Conservation (phyloP, 2,329 filamentous ascomycete genomes). For the Sclerotiophoma versabilis region DNA sequence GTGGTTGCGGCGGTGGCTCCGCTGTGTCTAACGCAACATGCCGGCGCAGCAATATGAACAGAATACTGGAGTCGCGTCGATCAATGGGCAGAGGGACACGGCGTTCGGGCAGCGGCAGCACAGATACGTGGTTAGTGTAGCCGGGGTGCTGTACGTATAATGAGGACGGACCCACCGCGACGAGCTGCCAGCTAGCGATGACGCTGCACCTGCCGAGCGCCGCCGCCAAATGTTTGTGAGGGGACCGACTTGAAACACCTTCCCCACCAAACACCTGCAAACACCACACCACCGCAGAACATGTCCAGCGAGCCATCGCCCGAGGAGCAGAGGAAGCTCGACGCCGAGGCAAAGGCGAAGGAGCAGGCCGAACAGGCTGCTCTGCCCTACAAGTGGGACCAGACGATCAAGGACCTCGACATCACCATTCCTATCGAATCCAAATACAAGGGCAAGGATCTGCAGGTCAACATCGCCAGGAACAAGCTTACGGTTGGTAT, state of each 20-base stretch:
- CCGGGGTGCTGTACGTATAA: constrained; percentile 14
- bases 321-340: constrained; percentile 61
- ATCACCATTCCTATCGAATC: constrained; percentile 78
- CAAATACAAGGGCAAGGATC: constrained; percentile 83
- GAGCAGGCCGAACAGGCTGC: constrained; percentile 87
- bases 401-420: constrained; percentile 89
- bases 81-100: constrained; percentile 26
- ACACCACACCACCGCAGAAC: constrained; percentile 15
- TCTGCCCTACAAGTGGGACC: constrained; percentile 96
- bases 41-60: constrained; percentile 21
- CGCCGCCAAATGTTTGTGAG: constrained; percentile 15
- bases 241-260: constrained; percentile 4
- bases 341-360: constrained; percentile 68
- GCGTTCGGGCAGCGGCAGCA: constrained; percentile 19
- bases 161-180: constrained; percentile 17
- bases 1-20: constrained; percentile 25
- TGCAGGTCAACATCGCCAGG: constrained; percentile 84
- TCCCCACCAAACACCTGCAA: constrained; percentile 12
- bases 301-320: constrained; percentile 58
- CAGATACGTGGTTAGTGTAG: constrained; percentile 17
- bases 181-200: constrained; percentile 28
- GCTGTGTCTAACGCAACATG: constrained; percentile 41
- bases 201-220: constrained; percentile 24
- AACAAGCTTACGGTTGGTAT: constrained; percentile 78
- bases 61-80: constrained; percentile 25